Evolutionary conservation across 2,329 filamentous ascomycete species (phyloP).

Genomic region (Aspergillus nomiae): DNA sequence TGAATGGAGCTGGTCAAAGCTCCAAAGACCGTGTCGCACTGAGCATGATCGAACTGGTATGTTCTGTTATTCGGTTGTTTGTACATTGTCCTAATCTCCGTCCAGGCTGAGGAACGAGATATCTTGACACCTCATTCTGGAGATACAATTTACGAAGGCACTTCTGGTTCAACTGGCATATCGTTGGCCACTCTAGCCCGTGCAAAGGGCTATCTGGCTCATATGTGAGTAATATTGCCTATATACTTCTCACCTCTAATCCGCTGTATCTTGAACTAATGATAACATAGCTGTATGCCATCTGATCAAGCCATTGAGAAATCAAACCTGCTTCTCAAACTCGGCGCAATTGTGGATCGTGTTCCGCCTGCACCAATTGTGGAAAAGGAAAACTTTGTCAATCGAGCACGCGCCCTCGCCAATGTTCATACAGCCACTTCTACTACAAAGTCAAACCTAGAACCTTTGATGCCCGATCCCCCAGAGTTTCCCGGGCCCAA

Average conservation of each 20-base stretch:
- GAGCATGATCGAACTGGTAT: conserved; percentile 73
- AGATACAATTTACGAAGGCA: conserved; percentile 97
- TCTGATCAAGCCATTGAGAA: conserved; percentile 89
- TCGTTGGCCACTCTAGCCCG: conserved; percentile 87
- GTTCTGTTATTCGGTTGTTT: conserved; percentile 5
- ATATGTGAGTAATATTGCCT: conserved; percentile 63
- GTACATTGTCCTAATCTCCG: conserved; percentile 9
- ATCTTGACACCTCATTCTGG: conserved; percentile 76
- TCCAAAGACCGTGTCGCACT: conserved; percentile 95
- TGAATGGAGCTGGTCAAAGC: conserved; percentile 91
- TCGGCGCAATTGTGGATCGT: conserved; percentile 90
- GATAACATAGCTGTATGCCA: conserved; percentile 72
- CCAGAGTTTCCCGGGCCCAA: conserved; percentile 37
- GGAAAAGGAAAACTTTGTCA: conserved; percentile 92
- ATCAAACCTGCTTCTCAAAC: conserved; percentile 80
- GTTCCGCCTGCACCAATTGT: conserved; percentile 91
- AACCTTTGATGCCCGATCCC: conserved; percentile 20
- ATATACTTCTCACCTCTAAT: neutral
- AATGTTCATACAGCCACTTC: conserved; percentile 64
- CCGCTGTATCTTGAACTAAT: conserved; percentile 13
- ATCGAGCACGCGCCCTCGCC: conserved; percentile 78
- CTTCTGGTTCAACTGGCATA: conserved; percentile 93
- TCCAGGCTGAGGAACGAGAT: conserved; percentile 73
- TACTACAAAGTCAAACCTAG: conserved; percentile 9
- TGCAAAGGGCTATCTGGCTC: conserved; percentile 84